Evolutionary conservation across 2,329 filamentous ascomycete species (phyloP).

Genomic region (Claviceps sp.): DNA sequence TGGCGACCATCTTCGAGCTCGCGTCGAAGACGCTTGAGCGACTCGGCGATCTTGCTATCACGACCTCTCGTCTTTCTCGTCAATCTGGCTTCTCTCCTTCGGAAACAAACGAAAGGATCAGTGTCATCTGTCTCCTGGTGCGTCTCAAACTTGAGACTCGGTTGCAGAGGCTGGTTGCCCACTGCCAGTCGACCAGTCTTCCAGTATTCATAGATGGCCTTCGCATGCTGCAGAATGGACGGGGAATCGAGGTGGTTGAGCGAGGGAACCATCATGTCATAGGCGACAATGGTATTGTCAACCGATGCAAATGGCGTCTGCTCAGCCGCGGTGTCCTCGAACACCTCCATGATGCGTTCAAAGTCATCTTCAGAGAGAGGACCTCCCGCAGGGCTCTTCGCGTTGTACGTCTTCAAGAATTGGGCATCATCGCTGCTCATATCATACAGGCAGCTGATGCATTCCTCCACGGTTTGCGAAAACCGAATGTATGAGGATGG

Average conservation of each 20-base stretch:
- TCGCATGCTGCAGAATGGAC: conserved; percentile 46
- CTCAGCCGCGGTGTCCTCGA: conserved; percentile 72
- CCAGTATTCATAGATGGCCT: conserved; percentile 85
- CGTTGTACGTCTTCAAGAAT: conserved; percentile 74
- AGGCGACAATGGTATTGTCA: conserved; percentile 72
- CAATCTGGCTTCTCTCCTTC: conserved; percentile 83
- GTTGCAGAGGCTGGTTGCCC: conserved; percentile 61
- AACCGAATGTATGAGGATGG: conserved; percentile 93
- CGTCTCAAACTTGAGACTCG: conserved; percentile 81
- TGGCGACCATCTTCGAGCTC: conserved; percentile 84
- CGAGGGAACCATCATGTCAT: conserved; percentile 61
- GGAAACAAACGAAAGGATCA: conserved; percentile 96
- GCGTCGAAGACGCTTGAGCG: conserved; percentile 77
- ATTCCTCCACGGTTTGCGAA: conserved; percentile 96
- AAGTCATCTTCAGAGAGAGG: conserved; percentile 82
- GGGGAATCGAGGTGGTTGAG: conserved; percentile 38
- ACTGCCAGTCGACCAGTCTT: conserved; percentile 52
- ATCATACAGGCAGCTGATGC: conserved; percentile 79
- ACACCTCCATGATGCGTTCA: conserved; percentile 87
- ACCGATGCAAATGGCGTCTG: conserved; percentile 83
- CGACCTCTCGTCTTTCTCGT: conserved; percentile 88
- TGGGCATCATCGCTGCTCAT: conserved; percentile 84
- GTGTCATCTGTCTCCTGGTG: conserved; percentile 89
- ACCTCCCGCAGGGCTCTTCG: conserved; percentile 49
- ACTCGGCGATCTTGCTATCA: conserved; percentile 88